Conservation (phyloP, 805 yeast species). For the Cyberlindnera euphorbiiphila region DNA sequence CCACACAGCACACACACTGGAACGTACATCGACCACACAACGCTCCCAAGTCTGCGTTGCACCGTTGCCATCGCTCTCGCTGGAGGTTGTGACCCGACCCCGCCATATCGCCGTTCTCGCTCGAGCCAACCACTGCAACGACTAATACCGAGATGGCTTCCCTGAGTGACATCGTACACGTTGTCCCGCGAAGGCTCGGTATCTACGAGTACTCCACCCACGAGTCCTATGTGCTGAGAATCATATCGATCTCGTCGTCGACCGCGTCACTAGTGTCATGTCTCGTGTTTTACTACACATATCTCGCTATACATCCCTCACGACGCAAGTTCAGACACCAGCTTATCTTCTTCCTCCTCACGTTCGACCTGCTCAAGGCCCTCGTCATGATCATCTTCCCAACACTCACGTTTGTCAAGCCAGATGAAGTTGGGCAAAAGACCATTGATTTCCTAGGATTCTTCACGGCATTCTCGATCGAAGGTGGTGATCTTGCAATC, state of each 20-base stretch:
- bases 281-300: slow-evolving; percentile 54
- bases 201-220: slow-evolving; percentile 3
- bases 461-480: slow-evolving; percentile 74
- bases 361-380: slow-evolving; percentile 75
- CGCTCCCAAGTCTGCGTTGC: too few species aligned
- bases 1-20: too few species aligned
- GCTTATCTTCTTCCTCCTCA: slow-evolving; percentile 61
- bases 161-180: too few species aligned
- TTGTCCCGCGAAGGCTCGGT: slow-evolving; percentile 14
- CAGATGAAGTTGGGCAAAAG: slow-evolving; percentile 31
- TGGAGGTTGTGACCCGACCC: too few species aligned
- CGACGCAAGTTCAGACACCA: slow-evolving; percentile 65
- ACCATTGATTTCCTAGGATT: slow-evolving; percentile 46
- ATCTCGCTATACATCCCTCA: slow-evolving; percentile 60
- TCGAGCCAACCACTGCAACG: too few species aligned
- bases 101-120: too few species aligned
- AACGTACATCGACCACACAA: too few species aligned
- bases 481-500: slow-evolving; percentile 84
- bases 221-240: slow-evolving; percentile 16
- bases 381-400: slow-evolving; percentile 67
- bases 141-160: too few species aligned
- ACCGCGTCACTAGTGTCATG: slow-evolving; percentile 49
- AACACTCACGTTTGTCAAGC: slow-evolving; percentile 49
- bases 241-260: slow-evolving; percentile 46
- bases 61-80: too few species aligned